Percentiles rank a stretch among this genome's conserved stretches.
Evolutionary conservation across 306 rosid species (phyloP).

Genomic region (Canavalia gladiata): DNA sequence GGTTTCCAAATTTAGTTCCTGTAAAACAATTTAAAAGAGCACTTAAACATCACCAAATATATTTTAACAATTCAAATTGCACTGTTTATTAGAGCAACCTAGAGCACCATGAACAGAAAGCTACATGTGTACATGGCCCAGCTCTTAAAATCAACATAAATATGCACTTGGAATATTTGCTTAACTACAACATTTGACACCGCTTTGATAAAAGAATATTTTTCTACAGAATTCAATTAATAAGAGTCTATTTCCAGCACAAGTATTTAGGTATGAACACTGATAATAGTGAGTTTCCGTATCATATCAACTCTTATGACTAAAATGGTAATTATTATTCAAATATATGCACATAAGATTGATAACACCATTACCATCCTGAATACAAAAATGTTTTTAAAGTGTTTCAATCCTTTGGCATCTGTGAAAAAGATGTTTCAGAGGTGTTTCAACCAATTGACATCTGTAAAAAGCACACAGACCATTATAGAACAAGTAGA

Average conservation of each 20-base stretch:
- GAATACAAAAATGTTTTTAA: background rate
- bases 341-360: background rate
- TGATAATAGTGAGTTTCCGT: background rate
- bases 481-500: background rate
- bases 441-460: no score
- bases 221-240: background rate
- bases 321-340: background rate
- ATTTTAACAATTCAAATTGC: background rate
- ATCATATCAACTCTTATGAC: constrained; percentile 20
- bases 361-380: constrained; percentile 15
- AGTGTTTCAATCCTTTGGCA: constrained; percentile 17
- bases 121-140: constrained; percentile 3
- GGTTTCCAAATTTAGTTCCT: constrained; percentile 80
- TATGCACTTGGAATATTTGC: background rate
- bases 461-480: background rate
- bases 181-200: constrained; percentile 23
- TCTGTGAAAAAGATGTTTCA: background rate
- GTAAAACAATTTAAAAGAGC: constrained; percentile 36
- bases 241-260: constrained; percentile 17
- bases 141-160: constrained; percentile 34
- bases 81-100: constrained; percentile 25
- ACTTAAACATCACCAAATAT: constrained; percentile 25
- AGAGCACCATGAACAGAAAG: constrained; percentile 22
- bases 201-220: background rate
- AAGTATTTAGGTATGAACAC: background rate